Percentiles rank a stretch among this genome's conserved stretches.
phyloP scores from a whole-genome alignment of 1,284 basidiomycete species.

The Irpex lacteus region DNA sequence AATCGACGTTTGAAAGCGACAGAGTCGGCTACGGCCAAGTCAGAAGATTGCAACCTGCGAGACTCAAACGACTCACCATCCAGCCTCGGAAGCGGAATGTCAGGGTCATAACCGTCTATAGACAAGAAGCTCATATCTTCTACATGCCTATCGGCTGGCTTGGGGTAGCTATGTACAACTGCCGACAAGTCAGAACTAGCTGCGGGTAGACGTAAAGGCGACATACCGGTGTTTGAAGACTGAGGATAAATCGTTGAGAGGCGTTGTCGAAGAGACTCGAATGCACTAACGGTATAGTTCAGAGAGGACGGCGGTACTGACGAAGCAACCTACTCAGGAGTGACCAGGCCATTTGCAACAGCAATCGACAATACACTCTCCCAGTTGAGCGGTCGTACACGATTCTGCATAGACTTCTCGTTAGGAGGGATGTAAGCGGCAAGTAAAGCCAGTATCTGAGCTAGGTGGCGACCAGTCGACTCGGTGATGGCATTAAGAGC shows the following conservation, averaged over 20 bases:
- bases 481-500: slow-evolving; percentile 25
- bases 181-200: too few relatives aligned
- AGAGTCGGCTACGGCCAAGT: background rate
- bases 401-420: slow-evolving; percentile 48
- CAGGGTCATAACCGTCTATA: slow-evolving; percentile 16
- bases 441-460: slow-evolving; percentile 43
- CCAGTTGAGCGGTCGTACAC: slow-evolving; percentile 51
- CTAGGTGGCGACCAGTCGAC: slow-evolving; percentile 38
- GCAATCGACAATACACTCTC: slow-evolving; percentile 44
- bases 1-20: background rate
- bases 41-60: background rate
- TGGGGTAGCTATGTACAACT: slow-evolving; percentile 12
- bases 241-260: slow-evolving; percentile 32
- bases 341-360: slow-evolving; percentile 35
- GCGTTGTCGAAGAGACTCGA: slow-evolving; percentile 35
- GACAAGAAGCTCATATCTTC: slow-evolving; percentile 16
- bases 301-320: slow-evolving; percentile 12
- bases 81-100: slow-evolving; percentile 12
- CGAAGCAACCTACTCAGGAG: slow-evolving; percentile 37
- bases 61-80: slow-evolving; percentile 2
- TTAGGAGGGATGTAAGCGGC: slow-evolving; percentile 44
- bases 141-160: background rate
- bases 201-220: background rate
- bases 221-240: slow-evolving; percentile 9
- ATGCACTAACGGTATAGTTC: slow-evolving; percentile 27